Conservation (phyloP, 1,284 basidiomycete species). For the Ceratobasidium sp. region DNA sequence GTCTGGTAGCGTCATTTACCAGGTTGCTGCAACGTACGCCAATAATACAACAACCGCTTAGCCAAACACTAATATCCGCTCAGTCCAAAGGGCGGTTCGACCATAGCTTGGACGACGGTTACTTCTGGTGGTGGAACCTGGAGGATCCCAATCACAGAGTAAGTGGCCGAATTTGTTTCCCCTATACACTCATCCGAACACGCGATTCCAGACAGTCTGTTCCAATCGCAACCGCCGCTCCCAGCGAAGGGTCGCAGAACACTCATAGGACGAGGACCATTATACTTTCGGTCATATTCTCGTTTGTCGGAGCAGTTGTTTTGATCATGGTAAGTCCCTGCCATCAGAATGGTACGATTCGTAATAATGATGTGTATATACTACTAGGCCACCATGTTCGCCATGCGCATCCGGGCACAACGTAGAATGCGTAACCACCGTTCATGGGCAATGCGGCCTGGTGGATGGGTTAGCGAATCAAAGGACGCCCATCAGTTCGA, state of each 20-base stretch:
- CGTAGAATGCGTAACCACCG: constrained; percentile 13
- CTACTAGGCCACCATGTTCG: constrained; percentile 16
- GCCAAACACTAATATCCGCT: not conserved
- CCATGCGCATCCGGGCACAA: constrained; percentile 23
- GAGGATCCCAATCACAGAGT: not conserved
- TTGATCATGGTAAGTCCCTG: constrained; percentile 1
- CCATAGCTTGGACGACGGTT: not conserved
- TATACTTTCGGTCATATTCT: constrained; percentile 26
- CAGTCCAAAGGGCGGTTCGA: constrained; percentile 28
- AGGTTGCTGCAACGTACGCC: constrained; percentile 14
- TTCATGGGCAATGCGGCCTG: constrained; percentile 12
- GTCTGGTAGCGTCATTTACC: constrained; percentile 5
- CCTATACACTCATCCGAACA: not conserved
- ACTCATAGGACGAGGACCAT: constrained; percentile 20
- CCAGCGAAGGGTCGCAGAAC: not conserved
- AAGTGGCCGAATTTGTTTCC: no score
- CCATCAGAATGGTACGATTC: not conserved
- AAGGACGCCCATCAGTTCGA: constrained; percentile 11
- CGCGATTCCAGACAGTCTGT: not conserved
- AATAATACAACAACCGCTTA: not conserved
- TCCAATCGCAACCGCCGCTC: not conserved
- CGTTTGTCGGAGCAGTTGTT: constrained; percentile 17
- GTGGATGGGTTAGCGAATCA: constrained; percentile 14
- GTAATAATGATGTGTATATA: not conserved
- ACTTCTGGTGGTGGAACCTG: constrained; percentile 4